A percentile compares a stretch with the other conserved stretches of the same genome.
phyloP scores from a whole-genome alignment of 768 basidiomycete genomes.

The Suillus luteus region DNA sequence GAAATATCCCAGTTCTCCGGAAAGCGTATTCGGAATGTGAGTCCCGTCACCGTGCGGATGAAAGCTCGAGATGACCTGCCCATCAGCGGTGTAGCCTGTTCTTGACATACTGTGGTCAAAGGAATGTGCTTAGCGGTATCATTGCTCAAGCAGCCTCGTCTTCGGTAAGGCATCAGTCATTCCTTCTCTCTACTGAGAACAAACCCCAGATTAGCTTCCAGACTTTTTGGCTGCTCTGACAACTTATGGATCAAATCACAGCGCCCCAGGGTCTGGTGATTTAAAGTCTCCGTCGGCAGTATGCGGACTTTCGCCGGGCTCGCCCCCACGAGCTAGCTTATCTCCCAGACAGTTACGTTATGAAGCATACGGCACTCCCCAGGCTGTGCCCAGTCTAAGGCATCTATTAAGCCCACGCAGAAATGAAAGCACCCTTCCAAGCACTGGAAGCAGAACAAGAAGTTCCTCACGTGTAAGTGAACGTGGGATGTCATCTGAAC shows the following conservation, averaged over 20 bases:
- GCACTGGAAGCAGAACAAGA: slow-evolving; percentile 34
- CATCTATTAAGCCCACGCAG: slow-evolving; percentile 32
- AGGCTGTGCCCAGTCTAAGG: slow-evolving; percentile 47
- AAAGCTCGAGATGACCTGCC: not conserved
- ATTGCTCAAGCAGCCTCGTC: slow-evolving; percentile 51
- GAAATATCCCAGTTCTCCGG: slow-evolving; percentile 46
- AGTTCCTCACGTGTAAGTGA: slow-evolving; percentile 33
- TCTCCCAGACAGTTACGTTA: slow-evolving; percentile 62
- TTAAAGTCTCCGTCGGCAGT: slow-evolving; percentile 16
- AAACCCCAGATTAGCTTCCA: slow-evolving; percentile 54
- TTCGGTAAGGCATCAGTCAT: slow-evolving; percentile 46
- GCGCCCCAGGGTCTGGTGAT: slow-evolving; percentile 15
- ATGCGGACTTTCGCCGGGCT: slow-evolving; percentile 20
- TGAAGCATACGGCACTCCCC: slow-evolving; percentile 67
- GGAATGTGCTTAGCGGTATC: slow-evolving; percentile 46
- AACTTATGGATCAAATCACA: slow-evolving; percentile 25
- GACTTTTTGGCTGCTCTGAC: slow-evolving; percentile 63
- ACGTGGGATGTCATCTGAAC: slow-evolving; percentile 25
- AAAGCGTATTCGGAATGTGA: slow-evolving; percentile 60
- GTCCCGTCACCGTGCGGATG: slow-evolving; percentile 14
- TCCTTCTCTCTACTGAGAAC: slow-evolving; percentile 9
- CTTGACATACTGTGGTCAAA: slow-evolving; percentile 47
- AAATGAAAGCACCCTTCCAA: slow-evolving; percentile 39
- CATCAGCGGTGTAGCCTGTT: slow-evolving; percentile 74
- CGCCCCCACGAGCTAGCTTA: slow-evolving; percentile 29